phyloP scores from a whole-genome alignment of 2,329 filamentous ascomycete species.

The Fusarium beomiforme region DNA sequence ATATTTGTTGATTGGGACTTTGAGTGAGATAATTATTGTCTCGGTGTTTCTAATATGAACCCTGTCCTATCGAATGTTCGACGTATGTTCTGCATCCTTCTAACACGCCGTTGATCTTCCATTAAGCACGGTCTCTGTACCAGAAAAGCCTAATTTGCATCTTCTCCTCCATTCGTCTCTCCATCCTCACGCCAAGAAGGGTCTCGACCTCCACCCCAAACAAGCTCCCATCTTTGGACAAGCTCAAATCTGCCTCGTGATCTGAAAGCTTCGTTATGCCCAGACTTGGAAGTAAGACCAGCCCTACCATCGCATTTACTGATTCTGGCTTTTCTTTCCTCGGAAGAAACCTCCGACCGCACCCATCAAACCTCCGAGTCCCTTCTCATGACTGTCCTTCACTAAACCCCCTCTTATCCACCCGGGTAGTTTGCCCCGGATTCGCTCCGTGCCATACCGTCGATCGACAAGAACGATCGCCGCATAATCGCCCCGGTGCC shows the following conservation, averaged over 20 bases:
- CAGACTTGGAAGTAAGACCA: neutral
- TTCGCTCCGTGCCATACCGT: slow-evolving; percentile 78
- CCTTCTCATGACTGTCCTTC: slow-evolving; percentile 58
- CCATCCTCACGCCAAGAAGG: slow-evolving; percentile 27
- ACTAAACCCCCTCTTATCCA: slow-evolving; percentile 85
- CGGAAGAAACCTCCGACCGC: slow-evolving; percentile 67
- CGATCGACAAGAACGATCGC: slow-evolving; percentile 87
- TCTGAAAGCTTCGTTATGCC: neutral
- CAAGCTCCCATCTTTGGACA: slow-evolving; percentile 25
- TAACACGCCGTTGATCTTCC: slow-evolving; percentile 13
- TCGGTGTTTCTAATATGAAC: neutral
- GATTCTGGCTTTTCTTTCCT: slow-evolving; percentile 51
- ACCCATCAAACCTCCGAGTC: slow-evolving; percentile 68
- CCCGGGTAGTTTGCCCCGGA: slow-evolving; percentile 81
- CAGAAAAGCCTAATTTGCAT: slow-evolving; percentile 17
- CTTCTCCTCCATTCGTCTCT: slow-evolving; percentile 23
- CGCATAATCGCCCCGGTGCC: slow-evolving; percentile 89
- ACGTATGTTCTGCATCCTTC: slow-evolving; percentile 26
- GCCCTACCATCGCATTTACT: neutral
- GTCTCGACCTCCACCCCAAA: slow-evolving; percentile 27
- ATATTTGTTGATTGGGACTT: neutral
- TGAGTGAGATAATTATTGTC: neutral
- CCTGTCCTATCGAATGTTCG: slow-evolving; percentile 39
- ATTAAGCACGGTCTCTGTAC: slow-evolving; percentile 9
- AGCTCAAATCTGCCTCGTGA: slow-evolving; percentile 16